These are phyloP conservation scores for Lasiodiplodia citricola DNA, from an alignment of 2,329 filamentous ascomycete species.

Conservation along the genomic window DNA sequence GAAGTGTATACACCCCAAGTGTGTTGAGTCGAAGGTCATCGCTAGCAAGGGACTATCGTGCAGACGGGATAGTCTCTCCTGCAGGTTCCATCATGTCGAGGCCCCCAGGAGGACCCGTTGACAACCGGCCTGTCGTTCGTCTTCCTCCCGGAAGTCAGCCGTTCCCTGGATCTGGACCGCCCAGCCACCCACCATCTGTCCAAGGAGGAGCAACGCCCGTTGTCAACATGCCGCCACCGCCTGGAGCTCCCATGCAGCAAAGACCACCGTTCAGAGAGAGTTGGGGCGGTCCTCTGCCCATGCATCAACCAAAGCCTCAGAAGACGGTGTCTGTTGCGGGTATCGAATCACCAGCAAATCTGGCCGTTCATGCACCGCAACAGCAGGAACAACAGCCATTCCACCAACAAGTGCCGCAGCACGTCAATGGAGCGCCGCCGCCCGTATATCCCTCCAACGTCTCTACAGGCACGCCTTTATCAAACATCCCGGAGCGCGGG, in stretches of 20 bases:
- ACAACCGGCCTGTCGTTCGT: slow-evolving; percentile 77
- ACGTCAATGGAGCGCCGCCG: slow-evolving; percentile 69
- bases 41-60: slow-evolving; percentile 67
- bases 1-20: slow-evolving; percentile 85
- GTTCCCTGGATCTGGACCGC: slow-evolving; percentile 20
- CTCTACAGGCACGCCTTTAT: slow-evolving; percentile 79
- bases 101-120: slow-evolving; percentile 62
- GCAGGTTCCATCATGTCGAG: slow-evolving; percentile 78
- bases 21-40: slow-evolving; percentile 88
- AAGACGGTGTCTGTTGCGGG: slow-evolving; percentile 92
- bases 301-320: slow-evolving; percentile 94
- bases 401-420: slow-evolving; percentile 88
- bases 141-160: slow-evolving; percentile 68
- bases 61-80: slow-evolving; percentile 80
- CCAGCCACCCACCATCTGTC: slow-evolving; percentile 22
- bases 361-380: slow-evolving; percentile 64
- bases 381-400: slow-evolving; percentile 82
- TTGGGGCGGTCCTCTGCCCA: slow-evolving; percentile 67
- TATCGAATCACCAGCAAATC: slow-evolving; percentile 80
- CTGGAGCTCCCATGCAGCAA: slow-evolving; percentile 60
- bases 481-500: slow-evolving; percentile 89
- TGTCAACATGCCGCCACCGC: slow-evolving; percentile 57
- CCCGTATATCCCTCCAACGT: slow-evolving; percentile 72
- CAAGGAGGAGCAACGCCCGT: slow-evolving; percentile 49
- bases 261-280: slow-evolving; percentile 65